These are phyloP conservation scores for Orobanche coerulescens DNA, from an alignment of 257 asterid genomes.

Conservation along the genomic window DNA sequence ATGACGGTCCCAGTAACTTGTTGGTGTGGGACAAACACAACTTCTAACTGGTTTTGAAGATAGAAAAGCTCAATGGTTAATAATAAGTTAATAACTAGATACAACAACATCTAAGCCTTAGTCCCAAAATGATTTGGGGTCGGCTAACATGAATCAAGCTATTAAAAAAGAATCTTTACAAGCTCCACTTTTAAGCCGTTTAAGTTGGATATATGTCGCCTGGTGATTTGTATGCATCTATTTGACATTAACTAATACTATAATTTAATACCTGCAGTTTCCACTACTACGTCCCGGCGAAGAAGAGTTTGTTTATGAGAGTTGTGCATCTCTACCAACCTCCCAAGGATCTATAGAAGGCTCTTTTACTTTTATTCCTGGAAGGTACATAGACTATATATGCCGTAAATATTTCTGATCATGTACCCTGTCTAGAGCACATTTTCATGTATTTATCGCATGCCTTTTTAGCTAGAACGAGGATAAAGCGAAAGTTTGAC, in stretches of 20 bases:
- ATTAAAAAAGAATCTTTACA: background rate
- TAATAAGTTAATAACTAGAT: background rate
- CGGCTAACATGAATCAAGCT: too few relatives aligned
- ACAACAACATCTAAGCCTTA: too few relatives aligned
- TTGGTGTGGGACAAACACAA: too few relatives aligned
- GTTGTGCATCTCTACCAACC: constrained; percentile 45
- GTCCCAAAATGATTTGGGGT: too few relatives aligned
- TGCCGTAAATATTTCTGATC: background rate
- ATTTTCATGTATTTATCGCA: background rate
- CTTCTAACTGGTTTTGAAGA: too few relatives aligned
- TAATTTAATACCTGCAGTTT: constrained; percentile 45
- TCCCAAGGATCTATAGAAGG: constrained; percentile 75
- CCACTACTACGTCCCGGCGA: constrained; percentile 69
- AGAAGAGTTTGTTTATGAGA: constrained; percentile 76
- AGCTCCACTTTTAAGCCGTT: background rate
- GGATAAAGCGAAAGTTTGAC: background rate
- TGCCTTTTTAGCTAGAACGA: background rate
- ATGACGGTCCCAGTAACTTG: too few relatives aligned
- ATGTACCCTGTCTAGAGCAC: background rate
- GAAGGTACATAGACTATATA: constrained; percentile 46
- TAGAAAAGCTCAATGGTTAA: background rate
- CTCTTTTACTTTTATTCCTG: constrained; percentile 79
- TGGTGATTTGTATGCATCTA: background rate
- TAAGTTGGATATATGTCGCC: constrained; percentile 5
- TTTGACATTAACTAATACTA: background rate